Conservation (phyloP, 306 rosid genomes). For the Quercus parvula region DNA sequence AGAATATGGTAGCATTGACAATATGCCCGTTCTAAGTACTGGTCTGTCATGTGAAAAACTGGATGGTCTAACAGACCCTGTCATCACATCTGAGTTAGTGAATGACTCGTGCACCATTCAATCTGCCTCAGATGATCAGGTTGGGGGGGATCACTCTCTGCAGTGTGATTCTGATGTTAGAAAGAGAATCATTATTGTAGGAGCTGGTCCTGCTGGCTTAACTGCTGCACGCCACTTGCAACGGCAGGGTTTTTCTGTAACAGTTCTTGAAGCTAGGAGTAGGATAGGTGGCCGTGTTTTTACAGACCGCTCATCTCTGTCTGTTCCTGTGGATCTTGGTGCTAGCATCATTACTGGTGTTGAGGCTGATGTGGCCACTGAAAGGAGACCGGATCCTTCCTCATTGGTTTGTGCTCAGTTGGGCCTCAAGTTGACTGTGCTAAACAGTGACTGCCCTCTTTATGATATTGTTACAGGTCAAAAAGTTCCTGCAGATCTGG, state of each 20-base stretch:
- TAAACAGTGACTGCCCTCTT: conserved; percentile 97
- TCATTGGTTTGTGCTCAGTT: conserved; percentile 93
- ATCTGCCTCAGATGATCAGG: conserved; percentile 36
- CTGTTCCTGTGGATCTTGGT: conserved; percentile 99
- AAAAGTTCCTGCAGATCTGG: conserved; percentile 89
- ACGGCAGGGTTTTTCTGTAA: conserved; percentile 86
- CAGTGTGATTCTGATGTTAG: conserved; percentile 43
- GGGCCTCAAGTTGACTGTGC: conserved; percentile 87
- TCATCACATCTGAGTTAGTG: conserved; percentile 35
- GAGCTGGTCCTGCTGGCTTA: conserved; percentile 99
- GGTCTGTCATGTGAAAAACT: conserved; percentile 36
- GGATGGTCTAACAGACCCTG: conserved; percentile 34
- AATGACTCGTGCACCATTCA: conserved; percentile 36
- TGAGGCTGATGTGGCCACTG: conserved; percentile 98
- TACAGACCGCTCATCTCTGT: conserved; percentile 83
- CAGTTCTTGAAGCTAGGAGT: conserved; percentile 85
- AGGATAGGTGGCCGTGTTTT: conserved; percentile 96
- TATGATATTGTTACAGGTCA: conserved; percentile 75
- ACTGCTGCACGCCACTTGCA: conserved; percentile 97
- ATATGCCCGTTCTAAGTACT: conserved; percentile 30
- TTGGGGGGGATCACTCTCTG: conserved; percentile 19
- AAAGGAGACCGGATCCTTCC: conserved; percentile 99
- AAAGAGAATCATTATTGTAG: conserved; percentile 79
- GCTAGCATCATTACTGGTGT: conserved; percentile 99
- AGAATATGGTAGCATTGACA: conserved; percentile 37